Evolutionary conservation across 106 monocot genomes (phyloP), one percentile per base, ranked within the genome.

Genomic region (Amphibolis antarctica): DNA sequence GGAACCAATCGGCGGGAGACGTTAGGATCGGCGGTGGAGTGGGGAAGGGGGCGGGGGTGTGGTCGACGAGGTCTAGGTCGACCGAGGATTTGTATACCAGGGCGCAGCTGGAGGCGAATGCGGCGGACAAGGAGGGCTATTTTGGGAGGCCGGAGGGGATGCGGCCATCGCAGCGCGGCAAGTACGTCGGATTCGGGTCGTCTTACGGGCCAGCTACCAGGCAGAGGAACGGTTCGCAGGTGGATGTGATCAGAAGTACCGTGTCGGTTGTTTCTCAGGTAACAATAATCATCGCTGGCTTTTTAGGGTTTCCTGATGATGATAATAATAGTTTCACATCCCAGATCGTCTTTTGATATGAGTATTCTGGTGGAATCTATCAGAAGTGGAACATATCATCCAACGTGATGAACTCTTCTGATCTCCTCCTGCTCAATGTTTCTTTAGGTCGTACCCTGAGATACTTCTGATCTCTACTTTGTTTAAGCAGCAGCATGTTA

Each of bases 131-230:
- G 57, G 78, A 73, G 17, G 42, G 59, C 20, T 78, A 73, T 60
- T 69, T 78, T 48, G 67, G 73, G 20, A 53, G 68, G 63, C 64
- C 68, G 7, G 72, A 73, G 68, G 73, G 73, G 23, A 31, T 78
- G 15, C 78, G 73, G 15, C 73, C 73, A 0, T 78, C 78, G 0
- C 78, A 78, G 42, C 73, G 78, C 12, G 78, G 78, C 47, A 78
- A 78, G 69, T 78, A 78, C 28, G 78, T 78, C 9, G 73, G 78
- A 9, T 78, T 78, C 26, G 78, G 78, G 1, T 78, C 78, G 1
- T 73, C 68, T 7, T 73, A 72, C 4, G 61, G 68, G 1, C 67
- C 64, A 24, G 62, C 60, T n/a, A 24, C 64, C 5, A 63, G 44
- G 7, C 47, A 48, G 53, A 67, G 54, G 26, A 63, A 57, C n/a